Conservation (phyloP, 2,329 filamentous ascomycete genomes). For the Beauveria brongniartii region DNA sequence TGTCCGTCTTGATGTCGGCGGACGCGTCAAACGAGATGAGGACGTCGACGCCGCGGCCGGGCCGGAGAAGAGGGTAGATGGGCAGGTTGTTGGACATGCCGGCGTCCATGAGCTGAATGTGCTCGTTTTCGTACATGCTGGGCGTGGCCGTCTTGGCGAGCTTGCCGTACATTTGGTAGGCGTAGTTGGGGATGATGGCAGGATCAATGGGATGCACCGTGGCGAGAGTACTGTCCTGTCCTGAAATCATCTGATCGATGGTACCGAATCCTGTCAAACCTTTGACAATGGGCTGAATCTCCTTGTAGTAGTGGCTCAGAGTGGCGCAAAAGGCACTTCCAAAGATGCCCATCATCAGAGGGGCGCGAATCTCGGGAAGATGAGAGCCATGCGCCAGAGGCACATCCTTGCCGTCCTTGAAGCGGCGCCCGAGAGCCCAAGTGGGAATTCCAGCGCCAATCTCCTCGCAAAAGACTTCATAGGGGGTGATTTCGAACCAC, state of each 20-base stretch:
- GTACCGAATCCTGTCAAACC: constrained; percentile 66
- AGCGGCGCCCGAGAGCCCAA: constrained; percentile 82
- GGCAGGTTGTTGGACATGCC: constrained; percentile 98
- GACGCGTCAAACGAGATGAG: constrained; percentile 91
- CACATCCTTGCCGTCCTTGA: constrained; percentile 54
- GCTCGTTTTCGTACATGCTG: constrained; percentile 60
- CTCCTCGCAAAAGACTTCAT: constrained; percentile 93
- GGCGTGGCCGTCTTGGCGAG: constrained; percentile 72
- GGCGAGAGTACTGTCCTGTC: constrained; percentile 72
- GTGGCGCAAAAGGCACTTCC: constrained; percentile 96
- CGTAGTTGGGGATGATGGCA: constrained; percentile 83
- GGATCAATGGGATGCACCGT: constrained; percentile 95
- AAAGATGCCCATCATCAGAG: constrained; percentile 87
- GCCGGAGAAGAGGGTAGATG: constrained; percentile 86
- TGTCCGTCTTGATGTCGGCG: constrained; percentile 86
- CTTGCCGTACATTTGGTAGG: constrained; percentile 67
- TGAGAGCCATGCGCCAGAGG: constrained; percentile 55
- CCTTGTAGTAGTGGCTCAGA: constrained; percentile 89
- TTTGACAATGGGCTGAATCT: constrained; percentile 74
- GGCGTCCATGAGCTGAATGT: constrained; percentile 87
- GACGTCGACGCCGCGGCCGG: constrained; percentile 81
- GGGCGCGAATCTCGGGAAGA: constrained; percentile 75
- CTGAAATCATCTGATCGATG: constrained; percentile 75
- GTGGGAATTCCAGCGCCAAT: constrained; percentile 86
- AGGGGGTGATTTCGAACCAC: constrained; percentile 94